phyloP scores from a whole-genome alignment of 2,329 filamentous ascomycete species.

The Sordariomycetes sp. region DNA sequence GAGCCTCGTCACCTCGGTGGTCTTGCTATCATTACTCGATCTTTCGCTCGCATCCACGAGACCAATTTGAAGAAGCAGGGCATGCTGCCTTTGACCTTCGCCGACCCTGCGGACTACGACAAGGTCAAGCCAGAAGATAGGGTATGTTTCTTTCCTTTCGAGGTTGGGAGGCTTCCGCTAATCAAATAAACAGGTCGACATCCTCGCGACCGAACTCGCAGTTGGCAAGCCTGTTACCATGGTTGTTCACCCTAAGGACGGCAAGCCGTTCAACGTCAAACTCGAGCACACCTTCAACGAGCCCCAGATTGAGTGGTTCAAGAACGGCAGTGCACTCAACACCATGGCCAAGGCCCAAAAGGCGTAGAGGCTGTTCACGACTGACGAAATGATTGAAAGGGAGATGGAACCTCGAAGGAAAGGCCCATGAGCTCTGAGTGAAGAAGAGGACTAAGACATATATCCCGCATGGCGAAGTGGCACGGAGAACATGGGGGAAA shows the following conservation, averaged over 20 bases:
- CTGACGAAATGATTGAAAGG: not conserved
- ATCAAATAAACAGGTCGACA: slow-evolving; percentile 50
- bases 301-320: slow-evolving; percentile 97
- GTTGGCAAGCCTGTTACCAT: slow-evolving; percentile 92
- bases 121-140: slow-evolving; percentile 90
- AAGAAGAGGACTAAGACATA: not conserved
- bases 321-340: slow-evolving; percentile 94
- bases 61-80: slow-evolving; percentile 99
- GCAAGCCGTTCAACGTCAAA: slow-evolving; percentile 69
- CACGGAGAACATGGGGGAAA: not conserved
- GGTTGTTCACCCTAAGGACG: slow-evolving; percentile 84
- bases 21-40: slow-evolving; percentile 90
- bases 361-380: slow-evolving; percentile 9
- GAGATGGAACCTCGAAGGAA: not conserved
- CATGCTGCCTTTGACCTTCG: slow-evolving; percentile 97
- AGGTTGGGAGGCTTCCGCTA: too few relatives aligned
- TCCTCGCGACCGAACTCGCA: slow-evolving; percentile 79
- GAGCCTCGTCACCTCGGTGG: slow-evolving; percentile 96
- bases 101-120: slow-evolving; percentile 93
- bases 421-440: too few relatives aligned
- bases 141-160: slow-evolving; percentile 26
- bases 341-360: slow-evolving; percentile 75
- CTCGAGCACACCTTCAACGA: slow-evolving; percentile 97
- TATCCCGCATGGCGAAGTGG: not conserved
- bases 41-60: slow-evolving; percentile 98